These are phyloP conservation scores for Apostasia ramifera DNA, from an alignment of 106 monocot genomes.

Conservation along the genomic window DNA sequence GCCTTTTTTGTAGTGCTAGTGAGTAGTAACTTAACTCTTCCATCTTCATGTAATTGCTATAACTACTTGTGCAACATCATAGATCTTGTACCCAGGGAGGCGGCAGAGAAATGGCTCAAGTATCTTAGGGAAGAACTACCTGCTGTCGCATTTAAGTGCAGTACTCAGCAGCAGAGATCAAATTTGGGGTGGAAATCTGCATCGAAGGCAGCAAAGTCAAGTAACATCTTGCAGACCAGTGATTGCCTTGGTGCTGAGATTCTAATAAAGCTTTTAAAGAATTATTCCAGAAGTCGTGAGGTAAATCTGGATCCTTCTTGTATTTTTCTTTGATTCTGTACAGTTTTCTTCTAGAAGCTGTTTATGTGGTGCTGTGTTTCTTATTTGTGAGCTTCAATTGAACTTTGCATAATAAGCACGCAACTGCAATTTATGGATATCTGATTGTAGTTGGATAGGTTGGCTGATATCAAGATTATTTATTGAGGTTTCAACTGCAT, in stretches of 20 bases:
- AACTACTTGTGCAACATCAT: background rate
- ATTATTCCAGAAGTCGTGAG: constrained; percentile 91
- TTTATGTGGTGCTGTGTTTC: background rate
- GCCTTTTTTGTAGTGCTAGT: too few species aligned
- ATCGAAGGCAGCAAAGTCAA: constrained; percentile 50
- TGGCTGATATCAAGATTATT: too few species aligned
- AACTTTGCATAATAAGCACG: background rate
- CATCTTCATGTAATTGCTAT: background rate
- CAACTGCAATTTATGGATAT: too few species aligned
- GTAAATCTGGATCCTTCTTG: constrained; percentile 13
- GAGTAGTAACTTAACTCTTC: background rate
- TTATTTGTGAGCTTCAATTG: background rate
- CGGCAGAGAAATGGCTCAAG: constrained; percentile 95
- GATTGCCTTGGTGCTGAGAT: constrained; percentile 98
- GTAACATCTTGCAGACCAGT: constrained; percentile 68
- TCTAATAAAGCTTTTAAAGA: constrained; percentile 87
- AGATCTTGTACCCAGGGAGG: constrained; percentile 92
- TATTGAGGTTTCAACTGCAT: too few species aligned
- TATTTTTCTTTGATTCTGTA: background rate
- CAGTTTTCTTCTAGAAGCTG: background rate
- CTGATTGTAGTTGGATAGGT: too few species aligned
- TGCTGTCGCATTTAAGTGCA: constrained; percentile 97
- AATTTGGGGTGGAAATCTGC: constrained; percentile 82
- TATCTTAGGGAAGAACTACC: constrained; percentile 91
- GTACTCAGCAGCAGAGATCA: constrained; percentile 84